Conservation (phyloP, 345 rosid genomes). For the Populus simonii region DNA sequence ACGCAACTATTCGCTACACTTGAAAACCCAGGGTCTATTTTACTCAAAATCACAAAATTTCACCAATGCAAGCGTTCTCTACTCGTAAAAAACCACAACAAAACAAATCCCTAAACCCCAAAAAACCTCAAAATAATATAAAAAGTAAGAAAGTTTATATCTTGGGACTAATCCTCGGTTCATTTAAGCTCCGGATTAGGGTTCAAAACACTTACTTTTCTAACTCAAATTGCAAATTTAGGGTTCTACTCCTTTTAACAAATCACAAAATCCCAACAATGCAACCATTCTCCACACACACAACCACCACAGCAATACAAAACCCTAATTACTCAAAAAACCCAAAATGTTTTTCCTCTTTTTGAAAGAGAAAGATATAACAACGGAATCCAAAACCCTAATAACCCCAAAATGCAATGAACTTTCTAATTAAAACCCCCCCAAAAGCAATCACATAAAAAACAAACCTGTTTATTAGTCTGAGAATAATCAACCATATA, state of each 20-base stretch:
- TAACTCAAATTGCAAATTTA: not conserved
- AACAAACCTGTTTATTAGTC: constrained; percentile 83
- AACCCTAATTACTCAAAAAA: not conserved
- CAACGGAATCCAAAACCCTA: too few species aligned
- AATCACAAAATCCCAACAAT: not conserved
- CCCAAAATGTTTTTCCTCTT: too few species aligned
- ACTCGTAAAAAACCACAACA: not conserved
- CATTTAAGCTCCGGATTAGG: not conserved
- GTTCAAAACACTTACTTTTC: not conserved
- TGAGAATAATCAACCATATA: constrained; percentile 98
- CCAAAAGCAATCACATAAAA: not conserved
- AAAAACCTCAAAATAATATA: not conserved
- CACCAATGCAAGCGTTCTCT: not conserved
- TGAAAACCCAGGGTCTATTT: constrained; percentile 1
- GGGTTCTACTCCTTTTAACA: not conserved
- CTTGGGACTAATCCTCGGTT: not conserved
- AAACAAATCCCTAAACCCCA: not conserved
- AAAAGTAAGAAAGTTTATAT: not conserved
- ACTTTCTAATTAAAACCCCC: not conserved
- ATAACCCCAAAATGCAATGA: not conserved
- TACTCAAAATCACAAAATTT: not conserved
- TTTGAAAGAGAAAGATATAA: too few species aligned
- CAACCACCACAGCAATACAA: not conserved
- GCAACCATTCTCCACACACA: not conserved
- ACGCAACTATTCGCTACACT: not conserved